Conservation (phyloP, 768 basidiomycete species). For the Amanita jacksonii region DNA sequence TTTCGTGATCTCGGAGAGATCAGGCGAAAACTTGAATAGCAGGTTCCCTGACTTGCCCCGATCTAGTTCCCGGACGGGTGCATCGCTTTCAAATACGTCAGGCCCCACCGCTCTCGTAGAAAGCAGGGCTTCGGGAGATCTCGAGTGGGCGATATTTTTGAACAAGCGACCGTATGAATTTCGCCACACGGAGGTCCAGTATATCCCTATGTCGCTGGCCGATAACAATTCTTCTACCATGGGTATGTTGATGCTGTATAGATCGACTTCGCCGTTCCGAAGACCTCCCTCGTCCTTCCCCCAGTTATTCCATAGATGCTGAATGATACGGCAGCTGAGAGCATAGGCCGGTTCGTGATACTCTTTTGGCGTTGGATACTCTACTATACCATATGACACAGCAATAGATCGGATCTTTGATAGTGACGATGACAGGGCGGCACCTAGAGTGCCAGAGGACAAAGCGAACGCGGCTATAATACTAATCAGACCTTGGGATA, state of each 20-base stretch:
- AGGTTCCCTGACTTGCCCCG: constrained; percentile 27
- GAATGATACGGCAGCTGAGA: constrained; percentile 57
- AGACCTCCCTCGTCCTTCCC: constrained; percentile 55
- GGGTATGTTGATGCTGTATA: constrained; percentile 86
- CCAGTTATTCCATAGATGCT: constrained; percentile 79
- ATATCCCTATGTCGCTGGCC: constrained; percentile 52
- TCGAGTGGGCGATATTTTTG: constrained; percentile 30
- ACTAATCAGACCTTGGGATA: no score
- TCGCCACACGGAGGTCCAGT: constrained; percentile 81
- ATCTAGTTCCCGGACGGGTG: constrained; percentile 7
- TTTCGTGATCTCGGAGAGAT: constrained; percentile 57
- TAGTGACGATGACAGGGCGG: constrained; percentile 73
- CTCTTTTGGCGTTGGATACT: constrained; percentile 51
- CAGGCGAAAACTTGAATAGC: constrained; percentile 64
- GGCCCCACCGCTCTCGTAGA: constrained; percentile 31
- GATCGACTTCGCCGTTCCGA: constrained; percentile 58
- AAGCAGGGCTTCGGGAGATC: constrained; percentile 13
- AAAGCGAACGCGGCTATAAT: constrained; percentile 86
- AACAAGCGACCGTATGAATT: constrained; percentile 81
- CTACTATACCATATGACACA: constrained; percentile 77
- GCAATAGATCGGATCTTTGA: constrained; percentile 72
- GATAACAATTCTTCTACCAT: constrained; percentile 57
- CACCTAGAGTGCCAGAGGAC: constrained; percentile 89
- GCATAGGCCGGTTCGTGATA: constrained; percentile 65
- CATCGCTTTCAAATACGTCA: constrained; percentile 25